Evolutionary conservation across 2,329 filamentous ascomycete species (phyloP), one percentile per base, ranked within the genome.

Genomic region (Hawksworthiomyces lignivorus): DNA sequence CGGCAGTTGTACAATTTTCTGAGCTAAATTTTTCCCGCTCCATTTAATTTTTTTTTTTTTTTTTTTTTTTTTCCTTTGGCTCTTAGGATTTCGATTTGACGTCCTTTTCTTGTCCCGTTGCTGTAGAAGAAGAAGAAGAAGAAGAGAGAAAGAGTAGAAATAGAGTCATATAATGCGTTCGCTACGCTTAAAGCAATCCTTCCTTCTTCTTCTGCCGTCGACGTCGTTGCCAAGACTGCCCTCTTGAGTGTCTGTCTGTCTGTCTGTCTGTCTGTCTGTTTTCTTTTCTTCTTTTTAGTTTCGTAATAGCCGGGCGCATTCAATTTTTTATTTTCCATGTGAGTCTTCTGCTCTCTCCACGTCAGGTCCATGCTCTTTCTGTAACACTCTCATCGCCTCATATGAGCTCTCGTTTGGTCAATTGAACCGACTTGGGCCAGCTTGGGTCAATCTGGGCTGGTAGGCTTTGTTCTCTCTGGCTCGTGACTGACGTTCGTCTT

Each of bases 31-130:
- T 31, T 34, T 36, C 36, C 36, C 32, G 15, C 11, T 30, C 27
- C 36, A 14, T 36, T 14, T 37, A 26, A n/a, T 42, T 48, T 41
- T 39, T 33, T 40, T 39, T 35, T 24, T 36, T 36, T 30, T 12
- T 34, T 17, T 29, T 36, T 36, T 36, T 30, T 43, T 35, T 35
- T 22, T 37, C 48, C 9, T 33, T 33, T 32, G 18, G 24, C 24
- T 26, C 24, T 26, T 26, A 12, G 24, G 12, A 26, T 8, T n/a
- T n/a, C n/a, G n/a, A n/a, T n/a, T n/a, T n/a, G n/a, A n/a, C n/a
- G n/a, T n/a, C n/a, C n/a, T n/a, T n/a, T n/a, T n/a, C n/a, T n/a
- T 26, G 24, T 34, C 27, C 42, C 32, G 37, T 33, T 37, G 31
- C 8, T 31, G 33, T 18, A 15, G 32, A 33, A 29, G 34, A 36